Percentiles rank a stretch among this genome's conserved stretches.
Evolutionary conservation across 441 rosid genomes (phyloP).

Genomic region (Geranium incanum): DNA sequence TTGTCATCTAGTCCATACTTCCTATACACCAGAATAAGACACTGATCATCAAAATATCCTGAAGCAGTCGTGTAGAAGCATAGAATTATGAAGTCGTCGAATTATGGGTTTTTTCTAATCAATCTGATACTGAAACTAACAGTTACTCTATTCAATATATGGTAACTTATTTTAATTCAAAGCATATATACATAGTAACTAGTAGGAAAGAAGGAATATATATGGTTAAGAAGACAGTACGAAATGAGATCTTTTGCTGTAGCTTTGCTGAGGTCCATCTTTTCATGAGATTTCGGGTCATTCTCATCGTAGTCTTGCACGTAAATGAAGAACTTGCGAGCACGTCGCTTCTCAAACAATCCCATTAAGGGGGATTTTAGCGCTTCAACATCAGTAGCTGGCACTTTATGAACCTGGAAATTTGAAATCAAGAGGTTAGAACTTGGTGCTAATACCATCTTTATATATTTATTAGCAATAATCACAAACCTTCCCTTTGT

Average conservation of each 20-base stretch:
- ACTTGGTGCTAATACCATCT: too few species aligned
- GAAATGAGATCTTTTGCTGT: conserved; percentile 62
- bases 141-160: neutral
- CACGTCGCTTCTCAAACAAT: conserved; percentile 62
- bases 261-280: conserved; percentile 53
- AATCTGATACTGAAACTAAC: neutral
- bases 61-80: too few species aligned
- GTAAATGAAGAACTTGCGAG: conserved; percentile 63
- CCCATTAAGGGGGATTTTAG: conserved; percentile 70
- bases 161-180: neutral
- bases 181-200: too few species aligned
- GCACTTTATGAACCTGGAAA: conserved; percentile 55
- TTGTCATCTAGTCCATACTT: conserved; percentile 71
- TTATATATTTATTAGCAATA: too few species aligned
- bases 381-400: conserved; percentile 69
- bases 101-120: neutral
- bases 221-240: conserved; percentile 24
- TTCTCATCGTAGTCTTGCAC: conserved; percentile 64
- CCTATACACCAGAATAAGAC: conserved; percentile 24
- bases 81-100: neutral
- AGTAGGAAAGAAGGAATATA: conserved; percentile 1
- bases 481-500: conserved; percentile 49
- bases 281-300: conserved; percentile 71
- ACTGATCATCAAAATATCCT: neutral
- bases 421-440: neutral